These are phyloP conservation scores for Hypoxylon fuscum DNA, from an alignment of 495 filamentous ascomycete species.

Conservation along the genomic window DNA sequence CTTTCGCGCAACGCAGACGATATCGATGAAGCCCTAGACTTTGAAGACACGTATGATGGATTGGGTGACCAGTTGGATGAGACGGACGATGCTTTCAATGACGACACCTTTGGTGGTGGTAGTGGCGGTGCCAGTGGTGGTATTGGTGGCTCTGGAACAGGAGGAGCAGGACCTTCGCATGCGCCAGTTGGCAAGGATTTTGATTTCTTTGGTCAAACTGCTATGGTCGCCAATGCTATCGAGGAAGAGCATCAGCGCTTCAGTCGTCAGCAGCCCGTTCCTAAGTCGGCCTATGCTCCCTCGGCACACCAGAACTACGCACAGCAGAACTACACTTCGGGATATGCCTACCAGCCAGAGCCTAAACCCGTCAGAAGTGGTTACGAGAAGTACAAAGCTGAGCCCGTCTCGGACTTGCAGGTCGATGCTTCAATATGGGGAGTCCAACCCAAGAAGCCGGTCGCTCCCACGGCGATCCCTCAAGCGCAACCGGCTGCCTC, in stretches of 20 bases:
- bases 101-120: conserved; percentile 97
- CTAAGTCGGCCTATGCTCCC: conserved; percentile 46
- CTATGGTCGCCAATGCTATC: conserved; percentile 82
- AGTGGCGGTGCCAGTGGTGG: too few relatives aligned
- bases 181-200: conserved; percentile 84
- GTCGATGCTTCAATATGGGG: conserved; percentile 96
- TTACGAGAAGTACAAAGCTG: conserved; percentile 87
- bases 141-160: conserved; percentile 46
- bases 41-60: conserved; percentile 98
- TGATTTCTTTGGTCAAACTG: conserved; percentile 94
- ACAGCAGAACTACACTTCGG: conserved; percentile 45
- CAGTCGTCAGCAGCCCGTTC: conserved; percentile 67
- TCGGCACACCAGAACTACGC: too few relatives aligned
- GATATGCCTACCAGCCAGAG: conserved; percentile 54
- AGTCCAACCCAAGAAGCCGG: conserved; percentile 68
- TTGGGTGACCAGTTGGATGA: conserved; percentile 92
- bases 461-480: conserved; percentile 43
- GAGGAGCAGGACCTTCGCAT: conserved; percentile 36
- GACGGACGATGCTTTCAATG: conserved; percentile 93
- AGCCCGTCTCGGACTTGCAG: conserved; percentile 80
- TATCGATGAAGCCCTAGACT: conserved; percentile 85
- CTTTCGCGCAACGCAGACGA: conserved; percentile 72
- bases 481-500: conserved; percentile 39
- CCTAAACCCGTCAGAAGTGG: conserved; percentile 74
- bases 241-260: conserved; percentile 90